Conservation (phyloP, 306 rosid genomes). For the Astragalus membranaceus region DNA sequence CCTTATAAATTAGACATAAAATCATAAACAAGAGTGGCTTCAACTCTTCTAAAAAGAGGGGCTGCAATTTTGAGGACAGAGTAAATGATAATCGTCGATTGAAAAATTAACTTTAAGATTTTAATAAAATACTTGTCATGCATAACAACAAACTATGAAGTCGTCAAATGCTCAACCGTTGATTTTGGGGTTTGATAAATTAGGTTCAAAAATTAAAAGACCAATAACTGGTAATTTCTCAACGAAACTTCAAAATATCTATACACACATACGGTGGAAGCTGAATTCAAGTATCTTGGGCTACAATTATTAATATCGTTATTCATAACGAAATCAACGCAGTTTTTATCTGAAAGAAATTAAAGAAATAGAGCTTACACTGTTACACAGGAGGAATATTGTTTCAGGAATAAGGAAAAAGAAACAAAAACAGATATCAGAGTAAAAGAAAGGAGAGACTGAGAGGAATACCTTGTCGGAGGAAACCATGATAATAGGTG, state of each 20-base stretch:
- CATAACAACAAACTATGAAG: background rate
- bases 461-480: slow-evolving; percentile 17
- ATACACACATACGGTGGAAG: background rate
- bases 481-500: slow-evolving; percentile 1
- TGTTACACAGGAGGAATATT: background rate
- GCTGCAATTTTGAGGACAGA: too few relatives aligned
- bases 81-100: background rate
- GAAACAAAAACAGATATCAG: background rate
- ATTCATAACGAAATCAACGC: background rate
- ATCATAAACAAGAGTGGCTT: too few relatives aligned
- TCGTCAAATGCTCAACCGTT: background rate
- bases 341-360: background rate
- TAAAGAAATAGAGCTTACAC: background rate
- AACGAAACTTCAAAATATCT: background rate
- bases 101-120: background rate
- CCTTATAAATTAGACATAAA: too few relatives aligned
- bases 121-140: background rate
- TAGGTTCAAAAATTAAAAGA: background rate
- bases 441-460: background rate
- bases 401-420: background rate
- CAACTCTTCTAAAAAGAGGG: too few relatives aligned
- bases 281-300: background rate
- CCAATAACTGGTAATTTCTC: background rate
- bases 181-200: background rate
- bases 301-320: background rate